Evolutionary conservation across 768 basidiomycete species (phyloP).

Genomic region (Termitomyces sp.): DNA sequence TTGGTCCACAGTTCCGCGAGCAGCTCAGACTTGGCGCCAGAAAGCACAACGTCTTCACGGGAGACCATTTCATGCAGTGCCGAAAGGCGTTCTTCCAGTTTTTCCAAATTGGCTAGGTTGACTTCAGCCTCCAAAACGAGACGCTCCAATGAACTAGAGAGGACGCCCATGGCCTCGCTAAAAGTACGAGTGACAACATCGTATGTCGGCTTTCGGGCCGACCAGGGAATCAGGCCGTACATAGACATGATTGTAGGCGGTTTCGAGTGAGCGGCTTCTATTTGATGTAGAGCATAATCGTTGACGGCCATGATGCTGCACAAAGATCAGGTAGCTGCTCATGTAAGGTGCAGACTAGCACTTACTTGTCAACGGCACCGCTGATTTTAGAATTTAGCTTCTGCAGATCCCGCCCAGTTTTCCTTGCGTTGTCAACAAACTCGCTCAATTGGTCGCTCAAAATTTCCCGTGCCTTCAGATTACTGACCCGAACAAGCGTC

Average conservation of each 20-base stretch:
- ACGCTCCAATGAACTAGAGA: slow-evolving; percentile 44
- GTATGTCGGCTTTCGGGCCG: slow-evolving; percentile 24
- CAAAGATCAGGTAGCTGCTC: neutral
- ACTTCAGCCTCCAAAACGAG: slow-evolving; percentile 65
- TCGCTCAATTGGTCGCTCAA: slow-evolving; percentile 44
- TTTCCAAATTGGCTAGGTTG: slow-evolving; percentile 48
- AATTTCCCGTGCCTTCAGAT: slow-evolving; percentile 52
- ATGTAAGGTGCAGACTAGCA: neutral
- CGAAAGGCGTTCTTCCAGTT: slow-evolving; percentile 54
- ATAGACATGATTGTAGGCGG: slow-evolving; percentile 26
- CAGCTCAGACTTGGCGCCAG: slow-evolving; percentile 42
- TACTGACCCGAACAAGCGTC: slow-evolving; percentile 56
- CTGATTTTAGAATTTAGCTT: slow-evolving; percentile 61
- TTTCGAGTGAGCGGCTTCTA: slow-evolving; percentile 36
- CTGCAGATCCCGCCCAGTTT: slow-evolving; percentile 52
- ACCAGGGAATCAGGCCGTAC: slow-evolving; percentile 34
- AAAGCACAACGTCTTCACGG: slow-evolving; percentile 48
- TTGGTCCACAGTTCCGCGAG: slow-evolving; percentile 66
- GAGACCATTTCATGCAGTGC: slow-evolving; percentile 52
- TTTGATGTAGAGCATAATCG: slow-evolving; percentile 58
- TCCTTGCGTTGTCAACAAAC: slow-evolving; percentile 60
- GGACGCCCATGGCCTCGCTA: slow-evolving; percentile 53
- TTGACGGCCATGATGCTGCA: slow-evolving; percentile 69
- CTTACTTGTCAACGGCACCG: slow-evolving; percentile 70
- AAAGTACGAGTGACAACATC: slow-evolving; percentile 51